These are phyloP conservation scores for Polytrichum formosum DNA, from an alignment of 225 moss, liverwort and hornwort genomes.

Conservation along the genomic window DNA sequence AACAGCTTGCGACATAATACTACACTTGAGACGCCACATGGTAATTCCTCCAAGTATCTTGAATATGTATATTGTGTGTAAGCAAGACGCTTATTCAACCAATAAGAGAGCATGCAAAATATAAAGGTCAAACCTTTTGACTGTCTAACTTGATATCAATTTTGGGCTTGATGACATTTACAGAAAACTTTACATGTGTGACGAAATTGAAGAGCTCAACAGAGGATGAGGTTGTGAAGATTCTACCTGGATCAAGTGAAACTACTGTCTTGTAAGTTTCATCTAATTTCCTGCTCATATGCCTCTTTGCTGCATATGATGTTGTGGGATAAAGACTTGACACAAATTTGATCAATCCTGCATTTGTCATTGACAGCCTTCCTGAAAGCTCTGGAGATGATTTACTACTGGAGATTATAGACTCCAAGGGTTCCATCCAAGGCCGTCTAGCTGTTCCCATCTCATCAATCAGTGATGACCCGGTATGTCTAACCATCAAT, in stretches of 20 bases:
- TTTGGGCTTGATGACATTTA: slow-evolving; percentile 6
- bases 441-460: slow-evolving; percentile 70
- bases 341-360: too few species aligned
- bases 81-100: too few species aligned
- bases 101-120: background rate
- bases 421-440: slow-evolving; percentile 57
- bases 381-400: slow-evolving; percentile 83
- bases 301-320: too few species aligned
- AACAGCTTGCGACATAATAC: slow-evolving; percentile 87
- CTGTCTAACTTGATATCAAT: background rate
- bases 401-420: slow-evolving; percentile 77
- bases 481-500: slow-evolving; percentile 30
- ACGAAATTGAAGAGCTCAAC: slow-evolving; percentile 79
- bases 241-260: slow-evolving; percentile 75
- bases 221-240: slow-evolving; percentile 68
- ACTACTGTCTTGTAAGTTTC: slow-evolving; percentile 62
- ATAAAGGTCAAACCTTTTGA: background rate
- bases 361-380: slow-evolving; percentile 47
- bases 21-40: slow-evolving; percentile 65
- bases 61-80: background rate
- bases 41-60: slow-evolving; percentile 22
- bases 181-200: slow-evolving; percentile 75
- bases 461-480: slow-evolving; percentile 80
- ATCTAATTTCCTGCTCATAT: background rate
- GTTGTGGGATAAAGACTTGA: too few species aligned